Percentiles rank a stretch among this genome's conserved stretches.
These are phyloP conservation scores for Phaeosphaeria sp. DNA, from an alignment of 2,329 filamentous ascomycete species.

Conservation along the genomic window DNA sequence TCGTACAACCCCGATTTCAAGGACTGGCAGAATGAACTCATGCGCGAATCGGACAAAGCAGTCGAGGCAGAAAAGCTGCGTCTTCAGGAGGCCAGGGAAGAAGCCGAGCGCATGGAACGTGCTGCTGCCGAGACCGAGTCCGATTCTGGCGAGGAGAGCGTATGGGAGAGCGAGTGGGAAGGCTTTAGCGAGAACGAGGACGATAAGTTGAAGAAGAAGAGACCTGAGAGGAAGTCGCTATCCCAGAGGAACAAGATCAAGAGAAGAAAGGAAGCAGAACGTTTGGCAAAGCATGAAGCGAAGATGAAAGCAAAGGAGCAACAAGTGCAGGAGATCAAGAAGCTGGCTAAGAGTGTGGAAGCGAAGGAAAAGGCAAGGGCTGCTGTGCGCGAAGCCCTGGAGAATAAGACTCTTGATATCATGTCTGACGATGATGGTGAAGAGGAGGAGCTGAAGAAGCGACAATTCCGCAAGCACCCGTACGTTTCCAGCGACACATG, in stretches of 20 bases:
- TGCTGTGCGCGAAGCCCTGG: conserved; percentile 30
- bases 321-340: conserved; percentile 74
- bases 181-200: conserved; percentile 56
- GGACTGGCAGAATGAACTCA: conserved; percentile 81
- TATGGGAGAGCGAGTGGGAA: conserved; percentile 86
- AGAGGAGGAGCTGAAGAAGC: conserved; percentile 65
- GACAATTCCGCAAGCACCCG: conserved; percentile 72
- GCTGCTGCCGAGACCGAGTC: conserved; percentile 76
- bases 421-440: conserved; percentile 44
- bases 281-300: conserved; percentile 74
- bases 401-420: conserved; percentile 31
- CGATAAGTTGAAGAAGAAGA: conserved; percentile 73
- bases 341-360: conserved; percentile 69
- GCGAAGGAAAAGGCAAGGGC: conserved; percentile 61
- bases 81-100: conserved; percentile 69
- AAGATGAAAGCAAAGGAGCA: conserved; percentile 75
- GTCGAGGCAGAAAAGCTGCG: conserved; percentile 80
- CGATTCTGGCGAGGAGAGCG: conserved; percentile 84
- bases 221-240: conserved; percentile 83
- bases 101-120: conserved; percentile 71
- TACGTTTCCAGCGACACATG: conserved; percentile 28
- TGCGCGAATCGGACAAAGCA: conserved; percentile 77
- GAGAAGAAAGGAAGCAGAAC: conserved; percentile 86
- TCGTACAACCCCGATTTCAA: conserved; percentile 92
- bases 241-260: conserved; percentile 87